phyloP scores from a whole-genome alignment of 768 basidiomycete genomes.

The Coprinopsis strossmayeri region DNA sequence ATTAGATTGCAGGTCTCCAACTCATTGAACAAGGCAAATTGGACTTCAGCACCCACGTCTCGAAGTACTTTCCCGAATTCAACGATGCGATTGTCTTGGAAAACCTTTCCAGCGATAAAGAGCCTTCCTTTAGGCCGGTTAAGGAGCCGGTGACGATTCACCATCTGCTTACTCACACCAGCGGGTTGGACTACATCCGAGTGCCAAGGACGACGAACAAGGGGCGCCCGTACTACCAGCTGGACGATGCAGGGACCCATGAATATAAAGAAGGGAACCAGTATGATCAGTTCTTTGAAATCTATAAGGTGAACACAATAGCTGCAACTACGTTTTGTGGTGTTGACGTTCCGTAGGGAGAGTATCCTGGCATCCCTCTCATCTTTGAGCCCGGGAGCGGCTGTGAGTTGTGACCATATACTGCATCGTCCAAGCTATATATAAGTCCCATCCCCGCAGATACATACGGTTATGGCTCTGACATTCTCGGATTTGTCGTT shows the following conservation, averaged over 20 bases:
- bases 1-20: conserved; percentile 26
- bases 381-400: not conserved
- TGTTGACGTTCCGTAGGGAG: not conserved
- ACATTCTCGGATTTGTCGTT: conserved; percentile 98
- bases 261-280: not conserved
- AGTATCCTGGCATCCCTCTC: not conserved
- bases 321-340: not conserved
- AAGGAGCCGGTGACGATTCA: conserved; percentile 16
- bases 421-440: not conserved
- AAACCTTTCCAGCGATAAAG: conserved; percentile 12
- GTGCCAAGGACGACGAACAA: no score
- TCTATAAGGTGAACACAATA: not conserved
- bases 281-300: not conserved
- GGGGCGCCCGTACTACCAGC: not conserved
- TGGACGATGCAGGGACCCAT: not conserved
- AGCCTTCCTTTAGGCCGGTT: conserved; percentile 18
- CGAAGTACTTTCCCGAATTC: conserved; percentile 22
- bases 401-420: not conserved
- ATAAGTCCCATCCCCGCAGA: conserved; percentile 15
- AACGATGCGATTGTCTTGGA: conserved; percentile 16
- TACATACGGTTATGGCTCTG: conserved; percentile 23
- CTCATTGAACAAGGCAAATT: conserved; percentile 24
- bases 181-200: conserved; percentile 22
- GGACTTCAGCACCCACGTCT: conserved; percentile 17
- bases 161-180: conserved; percentile 27